Conservation (phyloP, 495 filamentous ascomycete genomes). For the Podospora conica region DNA sequence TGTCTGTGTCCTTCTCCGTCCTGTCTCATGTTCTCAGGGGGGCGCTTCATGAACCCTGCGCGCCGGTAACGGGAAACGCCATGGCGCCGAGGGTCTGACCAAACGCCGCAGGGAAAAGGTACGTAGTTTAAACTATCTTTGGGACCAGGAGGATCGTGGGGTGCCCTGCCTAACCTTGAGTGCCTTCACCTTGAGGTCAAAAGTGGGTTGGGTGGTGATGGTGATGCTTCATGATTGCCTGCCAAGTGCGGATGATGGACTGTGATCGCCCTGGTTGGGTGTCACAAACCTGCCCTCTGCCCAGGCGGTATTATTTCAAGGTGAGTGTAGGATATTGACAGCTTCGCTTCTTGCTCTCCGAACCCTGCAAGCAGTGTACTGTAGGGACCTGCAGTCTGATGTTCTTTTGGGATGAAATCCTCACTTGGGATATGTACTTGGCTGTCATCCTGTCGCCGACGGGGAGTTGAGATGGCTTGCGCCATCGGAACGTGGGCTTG, state of each 20-base stretch:
- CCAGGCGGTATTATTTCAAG: background rate
- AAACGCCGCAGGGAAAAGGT: background rate
- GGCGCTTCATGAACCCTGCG: background rate
- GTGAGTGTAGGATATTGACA: background rate
- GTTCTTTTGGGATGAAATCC: background rate
- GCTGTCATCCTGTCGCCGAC: background rate
- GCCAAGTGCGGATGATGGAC: background rate
- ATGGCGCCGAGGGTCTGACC: background rate
- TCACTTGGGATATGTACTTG: background rate
- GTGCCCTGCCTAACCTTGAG: background rate
- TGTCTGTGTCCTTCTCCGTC: background rate
- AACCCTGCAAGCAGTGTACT: background rate
- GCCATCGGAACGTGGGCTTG: background rate
- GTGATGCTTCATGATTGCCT: background rate
- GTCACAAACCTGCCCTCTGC: background rate
- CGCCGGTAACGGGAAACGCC: background rate
- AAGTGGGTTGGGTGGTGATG: background rate
- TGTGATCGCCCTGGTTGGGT: background rate
- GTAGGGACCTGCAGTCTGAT: background rate
- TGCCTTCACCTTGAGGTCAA: background rate
- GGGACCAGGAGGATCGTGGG: background rate
- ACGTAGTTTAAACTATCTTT: background rate
- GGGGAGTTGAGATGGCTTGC: background rate
- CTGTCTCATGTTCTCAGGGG: constrained; percentile 6
- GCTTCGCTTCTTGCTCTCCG: background rate